These are phyloP conservation scores for Aspergillus vadensis DNA, from an alignment of 2,329 filamentous ascomycete species.

Conservation along the genomic window DNA sequence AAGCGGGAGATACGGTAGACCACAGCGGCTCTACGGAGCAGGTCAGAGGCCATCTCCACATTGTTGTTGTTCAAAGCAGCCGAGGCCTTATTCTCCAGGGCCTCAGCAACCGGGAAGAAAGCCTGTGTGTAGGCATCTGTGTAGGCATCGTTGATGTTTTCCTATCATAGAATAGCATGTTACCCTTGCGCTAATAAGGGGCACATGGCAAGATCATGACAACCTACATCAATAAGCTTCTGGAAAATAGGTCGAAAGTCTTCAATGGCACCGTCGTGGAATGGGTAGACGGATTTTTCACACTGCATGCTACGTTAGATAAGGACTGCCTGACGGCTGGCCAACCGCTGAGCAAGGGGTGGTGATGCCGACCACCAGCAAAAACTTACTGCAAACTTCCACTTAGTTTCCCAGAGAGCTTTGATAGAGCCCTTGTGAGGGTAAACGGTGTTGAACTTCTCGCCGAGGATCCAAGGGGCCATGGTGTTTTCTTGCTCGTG, in stretches of 20 bases:
- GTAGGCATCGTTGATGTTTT: constrained; percentile 66
- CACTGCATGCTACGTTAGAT: constrained; percentile 41
- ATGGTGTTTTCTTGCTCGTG: constrained; percentile 15
- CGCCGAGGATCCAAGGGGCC: constrained; percentile 43
- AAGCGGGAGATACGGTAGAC: constrained; percentile 75
- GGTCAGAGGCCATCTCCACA: constrained; percentile 56
- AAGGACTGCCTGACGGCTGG: neutral
- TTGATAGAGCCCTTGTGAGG: constrained; percentile 63
- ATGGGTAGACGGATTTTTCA: constrained; percentile 67
- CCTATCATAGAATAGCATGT: constrained; percentile 29
- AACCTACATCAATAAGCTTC: constrained; percentile 58
- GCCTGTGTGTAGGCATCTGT: constrained; percentile 64
- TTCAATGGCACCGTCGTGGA: constrained; percentile 69
- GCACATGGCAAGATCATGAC: constrained; percentile 2
- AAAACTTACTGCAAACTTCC: constrained; percentile 63
- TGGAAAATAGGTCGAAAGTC: constrained; percentile 72
- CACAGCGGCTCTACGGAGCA: constrained; percentile 70
- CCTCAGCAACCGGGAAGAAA: constrained; percentile 63
- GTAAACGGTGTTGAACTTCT: constrained; percentile 51
- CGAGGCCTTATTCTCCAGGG: constrained; percentile 57
- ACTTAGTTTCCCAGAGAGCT: constrained; percentile 74
- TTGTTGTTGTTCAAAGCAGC: constrained; percentile 54
- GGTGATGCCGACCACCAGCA: neutral
- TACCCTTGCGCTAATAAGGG: neutral
- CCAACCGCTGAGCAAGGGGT: neutral